Percentiles rank a stretch among this genome's conserved stretches.
Conservation (phyloP, 2,329 filamentous ascomycete genomes). For the Waltergamsia citrina region DNA sequence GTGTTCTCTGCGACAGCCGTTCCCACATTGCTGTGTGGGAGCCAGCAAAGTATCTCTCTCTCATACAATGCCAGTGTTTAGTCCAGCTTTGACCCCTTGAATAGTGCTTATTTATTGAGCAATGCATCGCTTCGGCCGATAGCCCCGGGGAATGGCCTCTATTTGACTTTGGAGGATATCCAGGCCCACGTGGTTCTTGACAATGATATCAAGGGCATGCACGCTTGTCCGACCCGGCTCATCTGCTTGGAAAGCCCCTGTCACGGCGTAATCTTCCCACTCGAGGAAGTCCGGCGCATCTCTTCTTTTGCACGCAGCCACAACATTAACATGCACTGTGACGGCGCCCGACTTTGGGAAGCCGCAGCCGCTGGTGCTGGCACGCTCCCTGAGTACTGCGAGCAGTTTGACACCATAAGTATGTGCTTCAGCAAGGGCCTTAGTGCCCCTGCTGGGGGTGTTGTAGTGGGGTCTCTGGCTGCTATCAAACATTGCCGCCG, state of each 20-base stretch:
- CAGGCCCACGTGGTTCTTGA: slow-evolving; percentile 23
- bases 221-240: slow-evolving; percentile 66
- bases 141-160: slow-evolving; percentile 58
- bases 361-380: slow-evolving; percentile 59
- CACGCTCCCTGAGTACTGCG: slow-evolving; percentile 52
- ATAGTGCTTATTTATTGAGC: too few relatives aligned
- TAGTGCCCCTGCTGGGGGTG: slow-evolving; percentile 67
- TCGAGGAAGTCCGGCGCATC: slow-evolving; percentile 59
- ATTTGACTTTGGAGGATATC: slow-evolving; percentile 68
- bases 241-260: slow-evolving; percentile 78
- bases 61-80: too few relatives aligned
- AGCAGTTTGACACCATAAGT: slow-evolving; percentile 60
- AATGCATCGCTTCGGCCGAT: too few relatives aligned
- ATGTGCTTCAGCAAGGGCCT: slow-evolving; percentile 73
- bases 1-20: too few relatives aligned
- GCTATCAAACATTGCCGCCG: slow-evolving; percentile 25
- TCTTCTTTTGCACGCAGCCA: slow-evolving; percentile 50
- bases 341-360: slow-evolving; percentile 70
- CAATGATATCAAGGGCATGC: slow-evolving; percentile 42
- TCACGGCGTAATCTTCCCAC: slow-evolving; percentile 64
- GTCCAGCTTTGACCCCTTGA: too few relatives aligned
- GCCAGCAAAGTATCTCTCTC: too few relatives aligned
- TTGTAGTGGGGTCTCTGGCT: slow-evolving; percentile 44
- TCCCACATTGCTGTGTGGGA: too few relatives aligned
- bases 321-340: slow-evolving; percentile 57